Base-by-base conservation (phyloP, 305 asterid genomes). In the Fraxinus latifolia region DNA sequence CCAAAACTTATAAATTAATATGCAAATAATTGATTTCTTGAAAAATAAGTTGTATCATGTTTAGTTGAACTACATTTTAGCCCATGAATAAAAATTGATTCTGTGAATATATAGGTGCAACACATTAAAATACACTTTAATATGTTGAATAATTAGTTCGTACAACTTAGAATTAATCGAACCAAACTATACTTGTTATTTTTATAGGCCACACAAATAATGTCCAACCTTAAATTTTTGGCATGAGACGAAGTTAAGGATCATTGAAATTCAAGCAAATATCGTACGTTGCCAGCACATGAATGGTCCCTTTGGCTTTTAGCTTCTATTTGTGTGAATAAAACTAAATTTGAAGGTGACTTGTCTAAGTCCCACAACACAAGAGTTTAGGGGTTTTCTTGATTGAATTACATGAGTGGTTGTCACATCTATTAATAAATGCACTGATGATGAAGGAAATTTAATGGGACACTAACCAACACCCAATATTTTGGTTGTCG, bases 401-500 rank as follows among this genome's bases (percentile, higher is more conserved):
- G 82, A 83, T 82, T 80, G 81, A 85, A 74, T 39, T 29, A 75
- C 53, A 67, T 42, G 53, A 79, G 84, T 83, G 83, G 88, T 84
- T 4, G 86, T 83, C 83, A 25, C 83, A 79, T 87, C 85, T 62
- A 75, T 79, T 36, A 36, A 36, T 42, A 83, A 86, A 80, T 79
- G 87, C 86, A 90, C 80, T 85, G 82, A 82, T 84, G 80, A 84
- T 42, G 53, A 42, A 88, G 83, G 83, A 75, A 67, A 80, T 47
- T 23, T 65, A 9, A 77, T n/a, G n/a, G 80, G 53, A 79, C 4
- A 75, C 85, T 80, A 81, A 37, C 14, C 8, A 78, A 74, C 84
- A 76, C 55, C 36, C 80, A 62, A n/a, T 70, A 70, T 31, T 82
- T 60, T 17, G 58, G 7, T 36, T 36, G 42, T 36, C 42, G 42